Percentiles rank a stretch among this genome's conserved stretches.
Conservation (phyloP, 345 rosid species). For the Salix caprea region DNA sequence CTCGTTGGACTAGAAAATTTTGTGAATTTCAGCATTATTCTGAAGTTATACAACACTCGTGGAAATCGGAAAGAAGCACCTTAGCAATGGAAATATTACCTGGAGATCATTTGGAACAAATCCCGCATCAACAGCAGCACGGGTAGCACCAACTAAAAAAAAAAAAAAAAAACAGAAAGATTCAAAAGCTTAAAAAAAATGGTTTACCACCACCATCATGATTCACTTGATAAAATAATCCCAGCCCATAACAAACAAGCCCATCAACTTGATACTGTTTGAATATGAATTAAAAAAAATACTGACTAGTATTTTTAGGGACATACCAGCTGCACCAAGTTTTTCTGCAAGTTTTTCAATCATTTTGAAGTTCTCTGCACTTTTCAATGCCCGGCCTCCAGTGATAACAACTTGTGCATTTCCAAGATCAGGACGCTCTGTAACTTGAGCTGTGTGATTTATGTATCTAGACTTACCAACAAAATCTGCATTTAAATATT, state of each 20-base stretch:
- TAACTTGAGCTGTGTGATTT: slow-evolving; percentile 62
- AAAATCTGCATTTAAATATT: slow-evolving; percentile 42
- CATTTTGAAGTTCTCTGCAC: slow-evolving; percentile 88
- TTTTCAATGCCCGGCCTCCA: slow-evolving; percentile 89
- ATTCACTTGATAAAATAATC: background rate
- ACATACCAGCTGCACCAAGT: slow-evolving; percentile 90
- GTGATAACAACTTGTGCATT: slow-evolving; percentile 83
- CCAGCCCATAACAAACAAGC: background rate
- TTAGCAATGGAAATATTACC: slow-evolving; percentile 35
- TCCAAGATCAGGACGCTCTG: slow-evolving; percentile 95
- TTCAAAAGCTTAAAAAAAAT: background rate
- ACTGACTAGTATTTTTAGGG: background rate
- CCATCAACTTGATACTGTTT: background rate
- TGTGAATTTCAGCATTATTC: background rate
- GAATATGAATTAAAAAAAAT: no score
- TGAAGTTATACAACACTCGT: background rate
- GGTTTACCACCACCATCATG: no score
- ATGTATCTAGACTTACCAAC: slow-evolving; percentile 63
- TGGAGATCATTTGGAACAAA: slow-evolving; percentile 94
- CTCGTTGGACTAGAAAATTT: background rate
- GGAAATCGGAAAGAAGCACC: slow-evolving; percentile 4
- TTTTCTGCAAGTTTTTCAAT: slow-evolving; percentile 94
- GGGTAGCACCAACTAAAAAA: slow-evolving; percentile 89
- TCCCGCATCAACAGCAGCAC: slow-evolving; percentile 99
- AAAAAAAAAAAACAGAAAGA: background rate